A percentile compares a stretch with the other conserved stretches of the same genome.
These are phyloP conservation scores for Fusarium marasasianum DNA, from an alignment of 2,329 filamentous ascomycete genomes.

Conservation along the genomic window DNA sequence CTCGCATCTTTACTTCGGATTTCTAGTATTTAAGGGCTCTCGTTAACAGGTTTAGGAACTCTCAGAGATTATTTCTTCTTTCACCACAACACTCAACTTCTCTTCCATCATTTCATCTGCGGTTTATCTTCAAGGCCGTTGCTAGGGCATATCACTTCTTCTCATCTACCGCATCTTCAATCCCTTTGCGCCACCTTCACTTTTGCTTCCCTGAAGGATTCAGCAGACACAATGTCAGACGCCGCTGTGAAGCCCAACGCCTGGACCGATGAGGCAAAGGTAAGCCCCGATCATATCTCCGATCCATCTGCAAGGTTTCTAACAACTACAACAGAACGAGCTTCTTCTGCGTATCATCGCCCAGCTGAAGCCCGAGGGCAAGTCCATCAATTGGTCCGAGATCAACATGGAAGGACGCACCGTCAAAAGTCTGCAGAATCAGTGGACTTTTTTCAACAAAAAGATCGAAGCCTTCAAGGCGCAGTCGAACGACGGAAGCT, in stretches of 20 bases:
- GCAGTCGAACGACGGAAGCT: constrained; percentile 7
- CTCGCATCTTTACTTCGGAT: not conserved
- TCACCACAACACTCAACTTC: no score
- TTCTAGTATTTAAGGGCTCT: not conserved
- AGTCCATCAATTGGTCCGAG: constrained; percentile 48
- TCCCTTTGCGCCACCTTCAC: not conserved
- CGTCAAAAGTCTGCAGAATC: constrained; percentile 50
- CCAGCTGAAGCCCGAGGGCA: constrained; percentile 46
- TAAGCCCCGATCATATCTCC: constrained; percentile 6
- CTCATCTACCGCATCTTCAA: not conserved
- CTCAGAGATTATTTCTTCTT: no score
- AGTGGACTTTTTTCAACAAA: constrained; percentile 51
- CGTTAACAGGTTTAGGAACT: not conserved
- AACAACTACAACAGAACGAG: constrained; percentile 41
- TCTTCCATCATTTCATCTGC: not conserved
- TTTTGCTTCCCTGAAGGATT: not conserved
- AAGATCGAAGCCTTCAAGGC: constrained; percentile 48
- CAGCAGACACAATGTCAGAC: constrained; percentile 37
- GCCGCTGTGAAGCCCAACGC: constrained; percentile 38
- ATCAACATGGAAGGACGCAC: constrained; percentile 52
- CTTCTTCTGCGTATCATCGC: constrained; percentile 50
- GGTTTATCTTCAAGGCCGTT: not conserved
- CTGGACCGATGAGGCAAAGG: constrained; percentile 53
- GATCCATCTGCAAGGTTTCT: not conserved
- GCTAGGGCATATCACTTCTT: not conserved